These are phyloP conservation scores for Verticillium longisporum DNA, from an alignment of 2,329 filamentous ascomycete genomes.

Conservation along the genomic window DNA sequence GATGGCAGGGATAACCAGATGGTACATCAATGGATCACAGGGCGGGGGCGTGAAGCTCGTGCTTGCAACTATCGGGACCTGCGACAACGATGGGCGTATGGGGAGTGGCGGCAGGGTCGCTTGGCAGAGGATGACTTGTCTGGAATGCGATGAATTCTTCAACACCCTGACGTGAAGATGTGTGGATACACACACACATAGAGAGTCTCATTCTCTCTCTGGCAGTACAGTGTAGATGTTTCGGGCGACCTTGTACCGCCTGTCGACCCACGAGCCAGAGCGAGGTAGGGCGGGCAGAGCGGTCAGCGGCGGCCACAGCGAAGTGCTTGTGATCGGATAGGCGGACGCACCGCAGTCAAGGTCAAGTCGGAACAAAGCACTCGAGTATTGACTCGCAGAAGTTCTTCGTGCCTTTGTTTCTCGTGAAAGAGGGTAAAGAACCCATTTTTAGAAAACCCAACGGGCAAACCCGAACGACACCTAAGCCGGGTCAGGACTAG, in stretches of 20 bases:
- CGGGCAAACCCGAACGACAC: background rate
- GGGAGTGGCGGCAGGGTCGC: background rate
- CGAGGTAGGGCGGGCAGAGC: background rate
- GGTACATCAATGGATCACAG: background rate
- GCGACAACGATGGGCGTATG: background rate
- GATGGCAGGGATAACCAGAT: background rate
- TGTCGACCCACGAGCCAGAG: background rate
- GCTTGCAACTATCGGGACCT: background rate
- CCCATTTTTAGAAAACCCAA: background rate
- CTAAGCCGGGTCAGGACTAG: background rate
- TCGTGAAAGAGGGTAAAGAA: background rate
- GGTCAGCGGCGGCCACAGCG: background rate
- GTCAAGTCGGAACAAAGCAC: background rate
- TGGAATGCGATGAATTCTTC: too few species aligned
- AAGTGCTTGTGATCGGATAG: background rate
- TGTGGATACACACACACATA: background rate
- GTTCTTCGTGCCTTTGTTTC: background rate
- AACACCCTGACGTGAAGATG: background rate
- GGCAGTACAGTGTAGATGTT: background rate
- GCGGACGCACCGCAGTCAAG: background rate
- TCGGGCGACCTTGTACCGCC: background rate
- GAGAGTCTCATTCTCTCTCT: too few species aligned
- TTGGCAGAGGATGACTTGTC: background rate
- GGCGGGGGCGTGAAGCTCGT: background rate
- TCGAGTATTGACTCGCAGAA: background rate